Conservation (phyloP, 1,284 basidiomycete genomes). For the Neotropicomus parvogracilis region DNA sequence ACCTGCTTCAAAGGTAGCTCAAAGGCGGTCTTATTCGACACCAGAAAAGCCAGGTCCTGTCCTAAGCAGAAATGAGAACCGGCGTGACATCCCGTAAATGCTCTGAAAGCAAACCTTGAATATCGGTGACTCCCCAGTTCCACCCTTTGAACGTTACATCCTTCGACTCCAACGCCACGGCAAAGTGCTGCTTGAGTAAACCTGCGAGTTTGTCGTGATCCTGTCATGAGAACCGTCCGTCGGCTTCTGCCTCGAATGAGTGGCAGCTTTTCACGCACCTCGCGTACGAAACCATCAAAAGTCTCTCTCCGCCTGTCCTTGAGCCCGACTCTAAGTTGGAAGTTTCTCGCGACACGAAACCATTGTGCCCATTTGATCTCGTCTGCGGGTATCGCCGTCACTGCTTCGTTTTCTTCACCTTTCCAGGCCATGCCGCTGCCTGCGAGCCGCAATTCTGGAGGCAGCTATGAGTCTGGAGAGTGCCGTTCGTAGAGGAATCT, state of each 20-base stretch:
- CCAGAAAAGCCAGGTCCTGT: slow-evolving; percentile 85
- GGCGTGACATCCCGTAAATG: background rate
- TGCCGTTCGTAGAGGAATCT: too few species aligned
- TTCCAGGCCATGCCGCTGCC: slow-evolving; percentile 92
- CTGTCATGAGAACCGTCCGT: slow-evolving; percentile 37
- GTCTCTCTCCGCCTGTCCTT: slow-evolving; percentile 74
- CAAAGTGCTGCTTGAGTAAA: slow-evolving; percentile 84
- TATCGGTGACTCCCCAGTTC: slow-evolving; percentile 98
- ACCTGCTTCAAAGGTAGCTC: slow-evolving; percentile 87
- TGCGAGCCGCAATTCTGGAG: slow-evolving; percentile 83
- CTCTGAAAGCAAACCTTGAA: slow-evolving; percentile 65
- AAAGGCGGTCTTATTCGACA: slow-evolving; percentile 89
- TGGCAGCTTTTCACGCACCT: slow-evolving; percentile 48
- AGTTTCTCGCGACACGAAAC: slow-evolving; percentile 89
- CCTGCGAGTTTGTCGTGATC: slow-evolving; percentile 78
- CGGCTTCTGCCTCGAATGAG: slow-evolving; percentile 1
- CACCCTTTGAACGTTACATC: slow-evolving; percentile 93
- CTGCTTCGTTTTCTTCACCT: slow-evolving; percentile 61
- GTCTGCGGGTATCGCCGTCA: slow-evolving; percentile 62
- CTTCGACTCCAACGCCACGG: slow-evolving; percentile 78
- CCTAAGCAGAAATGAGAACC: slow-evolving; percentile 44
- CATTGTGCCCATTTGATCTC: slow-evolving; percentile 89
- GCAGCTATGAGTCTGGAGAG: slow-evolving; percentile 4
- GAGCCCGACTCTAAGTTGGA: slow-evolving; percentile 82
- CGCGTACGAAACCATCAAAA: slow-evolving; percentile 94